Base-by-base conservation (phyloP, 2,329 filamentous ascomycete genomes). In the Tricladium varicosporioides region DNA sequence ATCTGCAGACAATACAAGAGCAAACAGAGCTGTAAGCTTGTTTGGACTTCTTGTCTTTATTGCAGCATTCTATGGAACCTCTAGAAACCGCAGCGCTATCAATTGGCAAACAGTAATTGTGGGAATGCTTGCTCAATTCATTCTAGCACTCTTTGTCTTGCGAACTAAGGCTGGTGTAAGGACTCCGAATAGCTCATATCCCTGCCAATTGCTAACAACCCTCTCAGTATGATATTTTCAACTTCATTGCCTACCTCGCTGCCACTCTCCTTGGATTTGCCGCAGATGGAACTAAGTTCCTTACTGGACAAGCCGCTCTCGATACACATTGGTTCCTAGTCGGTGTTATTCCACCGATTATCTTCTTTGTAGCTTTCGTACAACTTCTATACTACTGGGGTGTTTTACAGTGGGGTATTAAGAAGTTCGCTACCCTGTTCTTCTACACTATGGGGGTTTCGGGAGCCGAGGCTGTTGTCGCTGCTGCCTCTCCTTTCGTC, bases 321-420 rank as follows among this genome's bases (percentile, higher is more conserved):
- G 36, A 73, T 2, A 67, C 79, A 1, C 64, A 67, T 3, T 91
- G 81, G 82, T 96, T 96, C 81, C 79, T 96, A 61, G 80, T 88
- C 50, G 77, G 80, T 50, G 91, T 96, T 60, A 80, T 95, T n/a
- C 91, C 92, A 0, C 86, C 92, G 67, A 95, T 97, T 74, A 91
- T 96, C 76, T 97, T 96, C 84, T 96, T 97, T 83, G 89, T 96
- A 57, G 85, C 92, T 1, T 79, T 96, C n/a, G 91, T 96, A 22
- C 89, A 95, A 74, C 83, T 96, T 13, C 74, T 95, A 45, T 95
- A 90, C 77, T 88, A 92, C 77, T 80, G 86, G 65, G 89, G 88
- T 2, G 79, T 92, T 61, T 76, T 96, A 53, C 92, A 96, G 75
- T 96, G 92, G 92, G 91, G 92, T 74, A 84, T 96, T 69, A 78